Evolutionary conservation across 306 rosid species (phyloP), one percentile per base, ranked within the genome.

Genomic region (Nissolia schottii): DNA sequence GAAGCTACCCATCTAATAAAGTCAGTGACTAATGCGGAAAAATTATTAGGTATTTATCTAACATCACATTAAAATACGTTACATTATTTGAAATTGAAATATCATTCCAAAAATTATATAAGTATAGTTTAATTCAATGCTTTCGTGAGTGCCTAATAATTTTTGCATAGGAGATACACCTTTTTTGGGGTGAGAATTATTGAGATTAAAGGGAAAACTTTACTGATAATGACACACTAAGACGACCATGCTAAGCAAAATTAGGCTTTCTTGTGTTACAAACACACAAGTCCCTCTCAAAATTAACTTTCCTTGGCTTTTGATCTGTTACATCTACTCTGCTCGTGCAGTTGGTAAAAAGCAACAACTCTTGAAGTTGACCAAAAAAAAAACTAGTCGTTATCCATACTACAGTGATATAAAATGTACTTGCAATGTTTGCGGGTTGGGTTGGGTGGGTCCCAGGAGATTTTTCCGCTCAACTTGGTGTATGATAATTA

Each of bases 371-470:
- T 53, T 51, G 18, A 67, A 67, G n/a, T 53, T 20, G 67, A 78
- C 78, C n/a, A n/a, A n/a, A n/a, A n/a, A n/a, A 78, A 74, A 78
- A 43, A 1, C 16, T 0, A 51, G 76, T 83, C 87, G 70, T 24
- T 50, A 19, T 83, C 79, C 12, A 32, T 65, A 50, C 74, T 13
- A 50, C 24, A 20, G 4, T 16, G 8, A 55, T 71, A 22, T 46
- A 72, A 46, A 16, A 14, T 64, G 31, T 50, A 79, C 7, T n/a
- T n/a, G n/a, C n/a, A n/a, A n/a, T n/a, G n/a, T n/a, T n/a, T n/a
- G n/a, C n/a, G n/a, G n/a, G n/a, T n/a, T n/a, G n/a, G n/a, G n/a
- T n/a, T n/a, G n/a, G n/a, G n/a, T n/a, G n/a, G n/a, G n/a, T n/a
- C n/a, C n/a, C n/a, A n/a, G n/a, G n/a, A n/a, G n/a, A n/a, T n/a